Percentiles rank a stretch among this genome's conserved stretches.
These are phyloP conservation scores for Centella asiatica DNA, from an alignment of 129 eudicot species.

Conservation along the genomic window DNA sequence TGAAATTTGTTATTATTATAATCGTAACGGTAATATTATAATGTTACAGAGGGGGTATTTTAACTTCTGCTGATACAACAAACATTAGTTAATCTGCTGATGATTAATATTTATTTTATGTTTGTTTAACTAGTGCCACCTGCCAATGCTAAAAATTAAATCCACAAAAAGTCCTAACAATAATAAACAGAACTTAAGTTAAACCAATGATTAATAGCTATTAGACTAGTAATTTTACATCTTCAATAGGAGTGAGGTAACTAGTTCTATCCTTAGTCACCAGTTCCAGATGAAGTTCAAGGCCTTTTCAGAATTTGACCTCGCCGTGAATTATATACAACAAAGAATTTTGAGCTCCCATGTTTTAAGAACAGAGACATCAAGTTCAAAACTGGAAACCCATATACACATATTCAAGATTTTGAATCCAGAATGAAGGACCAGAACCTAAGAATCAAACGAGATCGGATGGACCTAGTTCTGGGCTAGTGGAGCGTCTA, in stretches of 20 bases:
- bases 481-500: conserved; percentile 26
- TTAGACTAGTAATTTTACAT: not conserved
- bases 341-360: conserved; percentile 43
- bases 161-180: not conserved
- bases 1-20: no score
- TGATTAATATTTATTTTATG: no score
- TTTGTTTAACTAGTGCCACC: no score
- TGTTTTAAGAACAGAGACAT: conserved; percentile 11
- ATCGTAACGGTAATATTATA: no score
- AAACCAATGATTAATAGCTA: not conserved
- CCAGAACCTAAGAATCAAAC: conserved; percentile 12
- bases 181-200: not conserved
- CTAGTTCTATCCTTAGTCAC: conserved; percentile 18
- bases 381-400: not conserved
- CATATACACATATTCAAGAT: conserved; percentile 5
- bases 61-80: no score
- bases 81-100: no score
- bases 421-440: conserved; percentile 6
- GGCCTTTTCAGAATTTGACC: conserved; percentile 16
- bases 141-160: not conserved
- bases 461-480: conserved; percentile 19
- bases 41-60: no score
- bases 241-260: not conserved
- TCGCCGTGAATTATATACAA: conserved; percentile 39
- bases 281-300: conserved; percentile 13